Evolutionary conservation across 495 filamentous ascomycete genomes (phyloP), one percentile per base, ranked within the genome.

Genomic region (Aspergillus carlsbadensis): DNA sequence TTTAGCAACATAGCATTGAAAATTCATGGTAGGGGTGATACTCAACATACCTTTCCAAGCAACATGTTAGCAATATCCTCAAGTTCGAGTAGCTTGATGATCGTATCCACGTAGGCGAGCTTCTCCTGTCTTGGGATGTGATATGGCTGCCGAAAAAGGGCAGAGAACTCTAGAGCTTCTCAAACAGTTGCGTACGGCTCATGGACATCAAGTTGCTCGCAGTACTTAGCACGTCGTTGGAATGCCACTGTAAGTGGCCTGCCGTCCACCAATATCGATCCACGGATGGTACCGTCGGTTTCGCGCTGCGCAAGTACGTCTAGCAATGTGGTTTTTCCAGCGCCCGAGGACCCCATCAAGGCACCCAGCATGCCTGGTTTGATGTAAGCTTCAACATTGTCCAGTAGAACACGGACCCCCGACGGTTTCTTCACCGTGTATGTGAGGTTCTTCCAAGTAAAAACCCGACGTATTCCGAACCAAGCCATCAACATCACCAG

Each of bases 211-310:
- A 78, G 66, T 51, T 86, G 84, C 59, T 86, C 79, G 33, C 75
- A 79, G 61, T 83, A 86, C 7, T 82, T 81, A 20, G 81, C 77
- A 24, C 60, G 68, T 36, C 92, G 84, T 63, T 94, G 90, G 79
- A 96, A 96, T 0, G 88, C 90, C 10, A 81, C 75, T 60, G 92
- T 88, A 15, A 88, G 79, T 14, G 80, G 87, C 17, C 78, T 80
- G 2, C 90, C 92, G 60, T 95, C 88, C 8, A 96, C 90, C 17
- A 94, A 71, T 80, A 94, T 89, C 44, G 91, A 87, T n/a, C 92
- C 92, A 11, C 79, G 82, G 52, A 96, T 91, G 3, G 93, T 87
- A 64, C 92, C 92, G 77, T 90, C 90, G 0, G 88, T 88, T 49
- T 87, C 90, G 61, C 92, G 84, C 58, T 87, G 86, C 2, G 73